Conservation (phyloP, 2,329 filamentous ascomycete genomes). For the Paecilomyces sp. region DNA sequence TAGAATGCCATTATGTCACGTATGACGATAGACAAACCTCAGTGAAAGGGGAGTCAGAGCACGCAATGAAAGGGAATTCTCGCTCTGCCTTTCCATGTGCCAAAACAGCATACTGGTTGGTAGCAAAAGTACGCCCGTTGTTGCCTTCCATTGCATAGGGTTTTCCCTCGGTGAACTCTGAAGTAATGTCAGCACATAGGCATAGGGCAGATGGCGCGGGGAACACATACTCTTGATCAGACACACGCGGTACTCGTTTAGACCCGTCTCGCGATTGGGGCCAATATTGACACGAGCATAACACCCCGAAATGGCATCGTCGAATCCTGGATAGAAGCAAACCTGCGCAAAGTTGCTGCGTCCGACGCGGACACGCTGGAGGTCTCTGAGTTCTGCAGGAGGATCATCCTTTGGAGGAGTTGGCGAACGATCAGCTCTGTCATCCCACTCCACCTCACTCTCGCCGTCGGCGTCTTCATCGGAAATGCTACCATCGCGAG, state of each 20-base stretch:
- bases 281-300: slow-evolving; percentile 82
- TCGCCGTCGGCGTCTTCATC: slow-evolving; percentile 62
- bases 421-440: slow-evolving; percentile 46
- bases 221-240: slow-evolving; percentile 66
- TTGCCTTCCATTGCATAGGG: slow-evolving; percentile 74
- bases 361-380: slow-evolving; percentile 76
- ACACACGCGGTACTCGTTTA: slow-evolving; percentile 79
- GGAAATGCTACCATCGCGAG: slow-evolving; percentile 54
- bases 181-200: not conserved
- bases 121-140: slow-evolving; percentile 70
- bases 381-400: slow-evolving; percentile 68
- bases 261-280: slow-evolving; percentile 62
- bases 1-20: not conserved
- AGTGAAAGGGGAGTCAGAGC: slow-evolving; percentile 79
- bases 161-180: slow-evolving; percentile 69
- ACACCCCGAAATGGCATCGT: slow-evolving; percentile 71
- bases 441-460: slow-evolving; percentile 73
- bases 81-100: slow-evolving; percentile 77
- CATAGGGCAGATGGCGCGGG: slow-evolving; percentile 16
- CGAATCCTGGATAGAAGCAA: slow-evolving; percentile 89
- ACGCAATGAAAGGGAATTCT: slow-evolving; percentile 83
- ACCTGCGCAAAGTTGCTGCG: slow-evolving; percentile 81
- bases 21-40: slow-evolving; percentile 50
- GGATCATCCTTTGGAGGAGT: slow-evolving; percentile 55
- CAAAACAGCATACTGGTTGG: slow-evolving; percentile 75